Evolutionary conservation across 768 basidiomycete genomes (phyloP), one percentile per base, ranked within the genome.

Genomic region (Tricholoma sp.): DNA sequence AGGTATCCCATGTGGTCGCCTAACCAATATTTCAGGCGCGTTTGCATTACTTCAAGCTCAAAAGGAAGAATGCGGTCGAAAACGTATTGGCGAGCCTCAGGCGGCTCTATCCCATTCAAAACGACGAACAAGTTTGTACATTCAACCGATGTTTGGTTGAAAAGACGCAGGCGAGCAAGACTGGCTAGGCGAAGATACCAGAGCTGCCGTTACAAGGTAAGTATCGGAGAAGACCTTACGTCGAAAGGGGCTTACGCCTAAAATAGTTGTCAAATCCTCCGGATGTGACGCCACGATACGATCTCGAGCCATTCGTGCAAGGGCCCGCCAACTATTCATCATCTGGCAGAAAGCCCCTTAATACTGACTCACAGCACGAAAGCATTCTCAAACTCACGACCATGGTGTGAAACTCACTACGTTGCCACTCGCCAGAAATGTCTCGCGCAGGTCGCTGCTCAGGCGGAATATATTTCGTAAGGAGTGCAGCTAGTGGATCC

Each of bases 121-220:
- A 86, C 85, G 15, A 80, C 72, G 68, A 89, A 93, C 20, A 94
- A 78, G 70, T 91, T 91, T 9, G 81, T 85, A 67, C 87, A 88
- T 71, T 94, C 91, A 20, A 89, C 88, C 1, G 88, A 81, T n/a
- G 86, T 86, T 67, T 94, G 91, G 66, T 92, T 92, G 75, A 87
- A 91, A 48, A 94, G 80, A 47, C 91, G 84, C 45, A 94, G 79
- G 15, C 91, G 86, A 45, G 91, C 83, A 29, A 94, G 81, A 54
- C 83, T 83, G 28, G 88, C 83, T 6, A 94, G 79, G 6, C 91
- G 89, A 48, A 93, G 82, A 65, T 87, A 88, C 91, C 91, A 94
- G 29, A 92, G 81, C 89, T 92, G 57, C 17, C 24, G 24, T 4
- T 12, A 11, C 39, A 34, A 28, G 36, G 13, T 20, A 36, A 51